Percentiles rank a stretch among this genome's conserved stretches.
Conservation (phyloP, 2,329 filamentous ascomycete species). For the Microthyrium microscopicum region DNA sequence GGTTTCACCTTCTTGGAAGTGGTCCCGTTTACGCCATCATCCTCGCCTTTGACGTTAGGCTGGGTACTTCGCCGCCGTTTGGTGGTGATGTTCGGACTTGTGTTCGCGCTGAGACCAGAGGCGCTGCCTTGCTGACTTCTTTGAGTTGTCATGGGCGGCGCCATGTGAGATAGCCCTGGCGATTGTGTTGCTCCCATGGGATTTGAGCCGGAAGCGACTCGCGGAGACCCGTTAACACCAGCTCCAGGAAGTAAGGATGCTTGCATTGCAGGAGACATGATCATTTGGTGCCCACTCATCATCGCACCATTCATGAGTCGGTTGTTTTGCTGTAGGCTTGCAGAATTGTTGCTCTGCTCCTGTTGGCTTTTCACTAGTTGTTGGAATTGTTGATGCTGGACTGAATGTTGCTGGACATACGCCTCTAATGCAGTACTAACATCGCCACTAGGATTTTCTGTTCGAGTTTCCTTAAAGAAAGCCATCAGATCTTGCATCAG, state of each 20-base stretch:
- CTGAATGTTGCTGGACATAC: slow-evolving; percentile 11
- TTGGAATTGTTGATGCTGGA: slow-evolving; percentile 14
- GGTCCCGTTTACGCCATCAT: slow-evolving; percentile 26
- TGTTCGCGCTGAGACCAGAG: slow-evolving; percentile 38
- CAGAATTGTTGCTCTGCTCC: slow-evolving; percentile 12
- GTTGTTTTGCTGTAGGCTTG: slow-evolving; percentile 17
- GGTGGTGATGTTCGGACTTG: slow-evolving; percentile 42
- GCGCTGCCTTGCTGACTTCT: slow-evolving; percentile 36
- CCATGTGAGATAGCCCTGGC: slow-evolving; percentile 27
- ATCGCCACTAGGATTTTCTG: slow-evolving; percentile 39
- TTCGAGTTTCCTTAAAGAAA: slow-evolving; percentile 35
- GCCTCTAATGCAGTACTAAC: slow-evolving; percentile 30
- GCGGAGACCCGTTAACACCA: slow-evolving; percentile 31
- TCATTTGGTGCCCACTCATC: slow-evolving; percentile 13
- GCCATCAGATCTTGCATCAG: slow-evolving; percentile 45
- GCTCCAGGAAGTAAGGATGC: slow-evolving; percentile 35
- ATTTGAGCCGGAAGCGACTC: slow-evolving; percentile 16
- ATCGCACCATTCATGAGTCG: slow-evolving; percentile 9
- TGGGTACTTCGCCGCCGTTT: slow-evolving; percentile 41
- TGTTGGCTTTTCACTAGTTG: slow-evolving; percentile 18
- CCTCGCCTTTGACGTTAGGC: slow-evolving; percentile 29
- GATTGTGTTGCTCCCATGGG: slow-evolving; percentile 25
- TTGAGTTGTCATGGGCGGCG: slow-evolving; percentile 38
- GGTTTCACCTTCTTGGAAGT: slow-evolving; percentile 31
- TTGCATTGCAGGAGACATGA: slow-evolving; percentile 41